Percentiles rank a stretch among this genome's conserved stretches.
Conservation (phyloP, 345 rosid genomes). For the Alliaria petiolata region DNA sequence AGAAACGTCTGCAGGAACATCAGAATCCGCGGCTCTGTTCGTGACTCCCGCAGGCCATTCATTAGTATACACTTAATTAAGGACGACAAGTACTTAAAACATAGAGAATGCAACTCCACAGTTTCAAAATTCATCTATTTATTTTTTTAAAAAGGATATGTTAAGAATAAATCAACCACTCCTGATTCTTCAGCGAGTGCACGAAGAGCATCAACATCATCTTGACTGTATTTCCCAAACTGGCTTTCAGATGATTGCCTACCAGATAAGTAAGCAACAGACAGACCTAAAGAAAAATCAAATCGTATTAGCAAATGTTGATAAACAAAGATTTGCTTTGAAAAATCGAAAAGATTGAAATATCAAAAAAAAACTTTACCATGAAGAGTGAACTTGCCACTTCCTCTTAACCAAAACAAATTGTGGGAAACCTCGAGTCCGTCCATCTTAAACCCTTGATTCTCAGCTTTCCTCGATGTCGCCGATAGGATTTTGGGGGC, state of each 20-base stretch:
- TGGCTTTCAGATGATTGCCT: constrained; percentile 50
- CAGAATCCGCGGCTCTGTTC: constrained; percentile 49
- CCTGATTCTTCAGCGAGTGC: constrained; percentile 92
- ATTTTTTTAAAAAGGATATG: constrained; percentile 75
- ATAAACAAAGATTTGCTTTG: background rate
- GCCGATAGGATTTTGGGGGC: constrained; percentile 53
- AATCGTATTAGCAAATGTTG: background rate
- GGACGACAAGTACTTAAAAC: constrained; percentile 29
- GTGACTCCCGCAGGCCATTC: constrained; percentile 90
- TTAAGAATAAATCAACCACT: constrained; percentile 67
- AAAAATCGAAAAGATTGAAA: background rate
- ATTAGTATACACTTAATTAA: constrained; percentile 61
- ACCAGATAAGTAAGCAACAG: constrained; percentile 81
- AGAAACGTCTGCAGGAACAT: constrained; percentile 48
- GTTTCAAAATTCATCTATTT: background rate
- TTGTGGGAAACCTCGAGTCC: constrained; percentile 59
- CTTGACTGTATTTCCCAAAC: constrained; percentile 74
- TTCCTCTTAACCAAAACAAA: constrained; percentile 82
- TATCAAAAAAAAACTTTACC: constrained; percentile 35
- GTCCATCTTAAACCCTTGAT: constrained; percentile 86
- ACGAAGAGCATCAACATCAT: constrained; percentile 84
- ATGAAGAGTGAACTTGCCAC: constrained; percentile 76
- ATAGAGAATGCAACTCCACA: background rate
- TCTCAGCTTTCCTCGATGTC: constrained; percentile 46
- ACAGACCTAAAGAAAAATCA: constrained; percentile 53